Percentiles rank a stretch among this genome's conserved stretches.
Conservation (phyloP, 2,329 filamentous ascomycete species). For the Kalmusia sp. region DNA sequence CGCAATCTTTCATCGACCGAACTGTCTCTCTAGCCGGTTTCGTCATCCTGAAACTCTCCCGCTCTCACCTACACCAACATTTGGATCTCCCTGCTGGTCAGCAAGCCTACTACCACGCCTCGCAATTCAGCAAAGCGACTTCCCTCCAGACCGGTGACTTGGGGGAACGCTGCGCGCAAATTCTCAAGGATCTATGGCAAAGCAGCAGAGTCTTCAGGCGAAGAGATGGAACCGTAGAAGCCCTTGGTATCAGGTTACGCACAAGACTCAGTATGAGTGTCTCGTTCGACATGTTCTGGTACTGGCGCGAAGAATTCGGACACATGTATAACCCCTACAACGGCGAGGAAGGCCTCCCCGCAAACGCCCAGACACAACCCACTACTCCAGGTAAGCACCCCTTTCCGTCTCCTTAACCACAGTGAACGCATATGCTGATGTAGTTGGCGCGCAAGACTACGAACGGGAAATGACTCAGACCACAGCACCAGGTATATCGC, state of each 20-base stretch:
- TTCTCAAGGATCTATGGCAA: conserved; percentile 44
- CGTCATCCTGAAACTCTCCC: conserved; percentile 38
- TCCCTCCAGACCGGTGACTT: conserved; percentile 44
- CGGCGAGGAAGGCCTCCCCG: conserved; percentile 33
- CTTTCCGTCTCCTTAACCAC: background rate
- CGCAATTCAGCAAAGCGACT: conserved; percentile 40
- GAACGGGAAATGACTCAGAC: conserved; percentile 13
- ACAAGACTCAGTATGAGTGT: conserved; percentile 47
- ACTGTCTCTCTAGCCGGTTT: conserved; percentile 43
- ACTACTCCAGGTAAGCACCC: conserved; percentile 36
- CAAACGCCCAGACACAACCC: conserved; percentile 31
- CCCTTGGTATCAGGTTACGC: conserved; percentile 38
- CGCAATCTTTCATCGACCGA: conserved; percentile 43
- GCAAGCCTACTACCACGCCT: conserved; percentile 38
- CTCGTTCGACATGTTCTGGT: conserved; percentile 50
- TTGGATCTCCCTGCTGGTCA: conserved; percentile 44
- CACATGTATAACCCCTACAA: conserved; percentile 46
- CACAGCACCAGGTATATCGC: conserved; percentile 5
- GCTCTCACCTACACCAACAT: conserved; percentile 38
- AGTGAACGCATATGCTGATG: conserved; percentile 15
- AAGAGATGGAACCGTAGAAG: conserved; percentile 41
- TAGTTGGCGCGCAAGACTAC: conserved; percentile 20
- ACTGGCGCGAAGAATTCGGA: conserved; percentile 47
- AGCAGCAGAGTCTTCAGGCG: conserved; percentile 42
- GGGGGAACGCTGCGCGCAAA: conserved; percentile 33